These are phyloP conservation scores for Citrus trifoliata DNA, from an alignment of 345 rosid species.

Conservation along the genomic window DNA sequence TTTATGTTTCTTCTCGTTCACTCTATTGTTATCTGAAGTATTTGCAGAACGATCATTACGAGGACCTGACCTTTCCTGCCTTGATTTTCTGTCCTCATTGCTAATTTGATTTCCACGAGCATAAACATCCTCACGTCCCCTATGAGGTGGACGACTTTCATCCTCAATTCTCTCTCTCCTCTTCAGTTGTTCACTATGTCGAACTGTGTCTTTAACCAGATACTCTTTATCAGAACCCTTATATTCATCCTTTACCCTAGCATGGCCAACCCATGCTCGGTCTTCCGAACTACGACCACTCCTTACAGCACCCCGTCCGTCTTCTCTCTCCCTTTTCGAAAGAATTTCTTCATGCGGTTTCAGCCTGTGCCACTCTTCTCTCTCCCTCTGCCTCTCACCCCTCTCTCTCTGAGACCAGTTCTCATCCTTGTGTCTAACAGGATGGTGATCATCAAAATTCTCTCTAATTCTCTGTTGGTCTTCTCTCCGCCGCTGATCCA, in stretches of 20 bases:
- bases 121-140: conserved; percentile 63
- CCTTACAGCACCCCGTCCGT: conserved; percentile 48
- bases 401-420: conserved; percentile 66
- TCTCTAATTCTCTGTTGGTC: conserved; percentile 76
- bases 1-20: conserved; percentile 63
- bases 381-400: conserved; percentile 65
- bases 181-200: conserved; percentile 64
- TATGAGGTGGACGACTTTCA: conserved; percentile 50
- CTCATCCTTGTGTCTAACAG: conserved; percentile 81
- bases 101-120: conserved; percentile 46
- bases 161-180: conserved; percentile 66
- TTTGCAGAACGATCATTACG: conserved; percentile 53
- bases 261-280: conserved; percentile 50
- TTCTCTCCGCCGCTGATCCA: conserved; percentile 77
- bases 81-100: conserved; percentile 62
- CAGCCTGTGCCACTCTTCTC: conserved; percentile 56
- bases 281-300: conserved; percentile 73
- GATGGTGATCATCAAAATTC: conserved; percentile 55
- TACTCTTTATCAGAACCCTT: conserved; percentile 67
- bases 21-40: conserved; percentile 54
- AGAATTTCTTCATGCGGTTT: conserved; percentile 62
- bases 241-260: conserved; percentile 59
- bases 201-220: conserved; percentile 53
- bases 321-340: conserved; percentile 69
- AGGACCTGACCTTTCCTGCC: conserved; percentile 62